phyloP scores from a whole-genome alignment of 495 filamentous ascomycete genomes.

The Xylaria scruposa region DNA sequence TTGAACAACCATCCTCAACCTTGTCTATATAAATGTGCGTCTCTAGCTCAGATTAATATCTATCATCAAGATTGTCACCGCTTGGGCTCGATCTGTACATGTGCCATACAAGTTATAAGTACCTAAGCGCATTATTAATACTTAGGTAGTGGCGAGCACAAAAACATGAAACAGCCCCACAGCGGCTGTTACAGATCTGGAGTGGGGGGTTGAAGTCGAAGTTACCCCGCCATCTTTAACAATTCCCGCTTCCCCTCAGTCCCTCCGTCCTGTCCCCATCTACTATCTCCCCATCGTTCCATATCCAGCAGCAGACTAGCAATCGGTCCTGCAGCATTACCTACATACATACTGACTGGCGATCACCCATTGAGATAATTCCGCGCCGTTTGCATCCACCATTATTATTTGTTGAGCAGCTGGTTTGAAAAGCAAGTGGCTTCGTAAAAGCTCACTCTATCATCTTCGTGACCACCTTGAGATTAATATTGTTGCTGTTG shows the following conservation, averaged over 20 bases:
- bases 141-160: not conserved
- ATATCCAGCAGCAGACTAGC: slow-evolving; percentile 9
- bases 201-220: not conserved
- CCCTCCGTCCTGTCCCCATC: not conserved
- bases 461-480: not conserved
- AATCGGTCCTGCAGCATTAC: slow-evolving; percentile 1
- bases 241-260: slow-evolving; percentile 20
- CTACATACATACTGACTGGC: not conserved
- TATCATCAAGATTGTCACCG: not conserved
- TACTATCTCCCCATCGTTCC: slow-evolving; percentile 8
- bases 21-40: not conserved
- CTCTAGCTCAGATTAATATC: not conserved
- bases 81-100: not conserved
- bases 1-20: not conserved
- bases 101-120: not conserved
- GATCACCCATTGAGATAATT: not conserved
- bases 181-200: slow-evolving; percentile 18
- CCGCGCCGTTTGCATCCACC: not conserved
- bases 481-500: not conserved
- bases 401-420: not conserved
- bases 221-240: slow-evolving; percentile 25
- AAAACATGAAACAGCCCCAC: slow-evolving; percentile 27
- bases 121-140: not conserved
- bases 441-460: not conserved
- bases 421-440: not conserved